phyloP scores from a whole-genome alignment of 2,329 filamentous ascomycete species.

The Chaetomium sp. region DNA sequence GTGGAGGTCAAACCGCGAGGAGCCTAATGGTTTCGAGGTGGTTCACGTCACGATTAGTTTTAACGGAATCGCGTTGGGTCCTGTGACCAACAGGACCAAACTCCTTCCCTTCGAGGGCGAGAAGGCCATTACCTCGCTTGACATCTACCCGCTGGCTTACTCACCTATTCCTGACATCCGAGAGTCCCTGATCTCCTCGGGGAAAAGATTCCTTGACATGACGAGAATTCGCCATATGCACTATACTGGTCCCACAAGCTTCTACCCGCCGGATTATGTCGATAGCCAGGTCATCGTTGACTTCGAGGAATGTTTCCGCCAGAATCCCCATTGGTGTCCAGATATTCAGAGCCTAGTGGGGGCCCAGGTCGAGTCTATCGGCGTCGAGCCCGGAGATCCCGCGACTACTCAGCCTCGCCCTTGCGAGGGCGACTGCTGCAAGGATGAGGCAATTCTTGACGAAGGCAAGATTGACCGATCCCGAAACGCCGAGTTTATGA shows the following conservation, averaged over 20 bases:
- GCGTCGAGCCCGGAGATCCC: no score
- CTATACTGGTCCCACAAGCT: background rate
- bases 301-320: constrained; percentile 37
- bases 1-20: no score
- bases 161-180: no score
- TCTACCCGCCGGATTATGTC: constrained; percentile 21
- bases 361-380: no score
- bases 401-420: no score
- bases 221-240: background rate
- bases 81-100: no score
- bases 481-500: no score
- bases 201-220: background rate
- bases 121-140: background rate
- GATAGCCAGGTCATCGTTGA: constrained; percentile 41
- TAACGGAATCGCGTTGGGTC: background rate
- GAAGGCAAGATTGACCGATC: no score
- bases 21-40: background rate
- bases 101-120: background rate
- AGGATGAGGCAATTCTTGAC: no score
- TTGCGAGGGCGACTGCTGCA: no score
- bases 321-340: no score
- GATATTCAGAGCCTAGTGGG: constrained; percentile 33
- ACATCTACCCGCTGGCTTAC: background rate
- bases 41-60: background rate
- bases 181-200: no score